Conservation (phyloP, 352 stramenopile genomes). For the Phytophthora lateralis region DNA sequence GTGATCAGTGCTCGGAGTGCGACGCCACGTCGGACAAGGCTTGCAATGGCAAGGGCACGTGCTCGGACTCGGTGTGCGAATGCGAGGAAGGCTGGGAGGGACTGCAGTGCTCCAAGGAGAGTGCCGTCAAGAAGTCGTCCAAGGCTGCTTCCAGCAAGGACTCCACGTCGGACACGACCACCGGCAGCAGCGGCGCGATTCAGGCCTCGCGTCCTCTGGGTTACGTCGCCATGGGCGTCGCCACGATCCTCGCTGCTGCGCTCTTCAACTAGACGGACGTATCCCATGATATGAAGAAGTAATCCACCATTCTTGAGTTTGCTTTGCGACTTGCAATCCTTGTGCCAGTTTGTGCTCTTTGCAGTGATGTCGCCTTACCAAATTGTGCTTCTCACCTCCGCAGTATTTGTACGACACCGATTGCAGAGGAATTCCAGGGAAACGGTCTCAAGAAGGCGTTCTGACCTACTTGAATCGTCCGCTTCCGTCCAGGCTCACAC, state of each 20-base stretch:
- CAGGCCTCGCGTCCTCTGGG: slow-evolving; percentile 22
- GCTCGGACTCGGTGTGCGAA: slow-evolving; percentile 53
- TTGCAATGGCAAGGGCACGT: slow-evolving; percentile 70
- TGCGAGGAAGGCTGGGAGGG: slow-evolving; percentile 68
- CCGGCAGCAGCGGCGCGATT: slow-evolving; percentile 20
- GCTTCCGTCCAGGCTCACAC: slow-evolving; percentile 9
- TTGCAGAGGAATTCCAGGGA: slow-evolving; percentile 1
- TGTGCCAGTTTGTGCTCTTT: background rate
- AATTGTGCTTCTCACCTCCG: background rate
- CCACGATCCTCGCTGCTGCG: slow-evolving; percentile 32
- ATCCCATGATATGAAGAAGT: slow-evolving; percentile 27
- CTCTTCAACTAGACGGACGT: slow-evolving; percentile 38
- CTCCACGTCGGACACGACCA: slow-evolving; percentile 14
- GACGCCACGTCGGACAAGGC: slow-evolving; percentile 58
- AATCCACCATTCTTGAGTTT: slow-evolving; percentile 35
- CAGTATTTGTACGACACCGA: slow-evolving; percentile 1
- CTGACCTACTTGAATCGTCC: background rate
- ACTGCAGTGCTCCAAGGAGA: slow-evolving; percentile 73
- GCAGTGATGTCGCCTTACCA: too few relatives aligned
- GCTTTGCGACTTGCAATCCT: slow-evolving; percentile 8
- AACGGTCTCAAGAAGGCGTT: slow-evolving; percentile 1
- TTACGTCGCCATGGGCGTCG: slow-evolving; percentile 32
- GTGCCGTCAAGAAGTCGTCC: slow-evolving; percentile 45
- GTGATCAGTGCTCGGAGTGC: slow-evolving; percentile 75
- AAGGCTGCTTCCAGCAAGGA: slow-evolving; percentile 28